Conservation (phyloP, 352 stramenopile genomes). For the Phytopythium aichiense region DNA sequence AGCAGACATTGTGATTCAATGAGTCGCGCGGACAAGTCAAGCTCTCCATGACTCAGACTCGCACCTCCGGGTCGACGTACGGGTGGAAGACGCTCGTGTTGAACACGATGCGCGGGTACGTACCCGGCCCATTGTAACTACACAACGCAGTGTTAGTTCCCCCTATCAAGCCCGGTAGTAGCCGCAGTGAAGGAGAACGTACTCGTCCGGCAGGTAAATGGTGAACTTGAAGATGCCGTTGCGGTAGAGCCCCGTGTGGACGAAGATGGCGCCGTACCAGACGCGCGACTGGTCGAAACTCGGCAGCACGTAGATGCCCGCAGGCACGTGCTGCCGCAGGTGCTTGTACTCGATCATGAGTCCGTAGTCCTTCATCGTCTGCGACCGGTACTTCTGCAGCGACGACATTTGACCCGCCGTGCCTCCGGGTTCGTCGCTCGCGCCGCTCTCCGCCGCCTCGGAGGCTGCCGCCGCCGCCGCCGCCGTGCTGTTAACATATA, state of each 20-base stretch:
- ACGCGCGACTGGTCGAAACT: constrained; percentile 89
- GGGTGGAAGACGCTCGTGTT: constrained; percentile 92
- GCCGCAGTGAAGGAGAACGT: constrained; percentile 4
- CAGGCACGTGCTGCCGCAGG: constrained; percentile 91
- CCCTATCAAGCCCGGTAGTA: not conserved
- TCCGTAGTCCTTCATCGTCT: constrained; percentile 93
- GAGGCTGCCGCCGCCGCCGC: constrained; percentile 11
- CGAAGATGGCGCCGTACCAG: constrained; percentile 96
- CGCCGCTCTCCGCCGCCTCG: constrained; percentile 13
- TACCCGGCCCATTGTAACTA: constrained; percentile 93
- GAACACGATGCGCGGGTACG: constrained; percentile 92
- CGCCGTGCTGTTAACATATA: not conserved
- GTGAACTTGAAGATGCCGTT: constrained; percentile 98
- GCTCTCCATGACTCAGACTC: not conserved
- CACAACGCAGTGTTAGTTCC: constrained; percentile 10
- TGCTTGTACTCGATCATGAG: constrained; percentile 98
- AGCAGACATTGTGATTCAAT: not conserved
- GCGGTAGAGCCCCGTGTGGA: constrained; percentile 92
- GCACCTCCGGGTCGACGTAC: constrained; percentile 82
- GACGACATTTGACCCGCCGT: constrained; percentile 67
- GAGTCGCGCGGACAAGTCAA: too few relatives aligned
- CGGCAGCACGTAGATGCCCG: constrained; percentile 94
- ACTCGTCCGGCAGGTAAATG: constrained; percentile 77
- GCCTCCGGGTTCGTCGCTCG: not conserved
- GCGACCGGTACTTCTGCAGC: constrained; percentile 77